Base-by-base conservation (phyloP, 768 basidiomycete genomes). In the Mycena rebaudengoi region DNA sequence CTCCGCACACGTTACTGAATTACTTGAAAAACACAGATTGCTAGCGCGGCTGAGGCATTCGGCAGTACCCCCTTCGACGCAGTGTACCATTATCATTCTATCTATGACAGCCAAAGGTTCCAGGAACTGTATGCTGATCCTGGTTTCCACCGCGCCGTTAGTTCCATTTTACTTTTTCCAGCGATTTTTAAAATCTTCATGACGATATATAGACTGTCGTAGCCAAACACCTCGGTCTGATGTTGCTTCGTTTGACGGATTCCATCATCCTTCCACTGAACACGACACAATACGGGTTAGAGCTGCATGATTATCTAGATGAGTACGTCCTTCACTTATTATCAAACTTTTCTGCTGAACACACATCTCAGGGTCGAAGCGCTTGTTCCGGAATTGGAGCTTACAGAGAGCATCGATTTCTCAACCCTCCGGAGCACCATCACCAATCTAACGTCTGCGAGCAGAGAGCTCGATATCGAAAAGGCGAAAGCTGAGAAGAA, bases 101-200 rank as follows among this genome's bases (percentile, higher is more conserved):
- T 92, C 61, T 94, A 91, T 69, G 92, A 95, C 72, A 87, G 83
- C 25, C 83, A 88, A 62, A 75, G 78, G 53, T 96, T 88, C 88
- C 89, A 91, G 73, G 88, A 91, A 66, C 72, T 84, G 61, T 93
- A 90, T 64, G 91, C 84, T 20, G 94, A 95, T 72, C 88, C 91
- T 30, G 86, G 85, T 21, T 95, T 92, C 80, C 78, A 85, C 71
- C 84, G 87, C 46, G 91, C 94, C 75, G 90, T 90, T 73, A 61
- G 84, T 76, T 33, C 3, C 11, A 45, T 41, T 32, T 37, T 48
- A 14, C 46, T 29, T 37, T 40, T 33, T 62, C n/a, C 51, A 33
- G 21, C 60, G n/a, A 29, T 25, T 23, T 29, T 21, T 12, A 44
- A 18, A 45, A 21, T 30, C 50, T 53, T 20, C 29, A 26, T 18